Evolutionary conservation across 352 stramenopile genomes (phyloP).

Genomic region (Pythium rhizo-oryzae): DNA sequence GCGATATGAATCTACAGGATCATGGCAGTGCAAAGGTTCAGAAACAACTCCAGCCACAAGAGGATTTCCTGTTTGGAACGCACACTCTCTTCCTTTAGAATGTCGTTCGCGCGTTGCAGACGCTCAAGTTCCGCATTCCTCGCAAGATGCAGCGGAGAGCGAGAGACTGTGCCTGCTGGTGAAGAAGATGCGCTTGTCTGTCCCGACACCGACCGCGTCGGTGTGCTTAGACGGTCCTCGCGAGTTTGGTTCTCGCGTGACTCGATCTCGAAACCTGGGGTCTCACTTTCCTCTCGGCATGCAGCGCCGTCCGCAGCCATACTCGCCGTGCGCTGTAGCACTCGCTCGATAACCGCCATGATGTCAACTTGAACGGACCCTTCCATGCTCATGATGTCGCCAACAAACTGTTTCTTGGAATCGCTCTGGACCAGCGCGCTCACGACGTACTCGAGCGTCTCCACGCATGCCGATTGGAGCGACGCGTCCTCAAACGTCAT

Average conservation of each 20-base stretch:
- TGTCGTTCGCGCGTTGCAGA: conserved; percentile 48
- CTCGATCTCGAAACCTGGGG: not conserved
- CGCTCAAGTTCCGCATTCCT: conserved; percentile 53
- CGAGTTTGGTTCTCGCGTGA: conserved; percentile 1
- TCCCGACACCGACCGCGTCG: not conserved
- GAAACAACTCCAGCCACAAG: not conserved
- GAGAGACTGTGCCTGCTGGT: not conserved
- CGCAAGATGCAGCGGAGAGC: conserved; percentile 47
- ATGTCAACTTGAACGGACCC: conserved; percentile 61
- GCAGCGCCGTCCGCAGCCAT: not conserved
- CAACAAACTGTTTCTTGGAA: conserved; percentile 53
- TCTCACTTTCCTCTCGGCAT: conserved; percentile 1
- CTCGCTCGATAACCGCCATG: conserved; percentile 66
- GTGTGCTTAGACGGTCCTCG: not conserved
- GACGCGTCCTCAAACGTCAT: conserved; percentile 19
- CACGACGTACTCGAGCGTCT: conserved; percentile 50
- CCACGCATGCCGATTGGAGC: conserved; percentile 13
- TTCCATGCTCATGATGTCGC: conserved; percentile 67
- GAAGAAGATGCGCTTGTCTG: conserved; percentile 2
- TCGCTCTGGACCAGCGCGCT: conserved; percentile 62
- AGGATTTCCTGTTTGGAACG: conserved; percentile 16
- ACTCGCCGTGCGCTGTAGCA: conserved; percentile 34
- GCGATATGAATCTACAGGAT: conserved; percentile 41
- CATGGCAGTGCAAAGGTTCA: not conserved
- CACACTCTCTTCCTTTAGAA: conserved; percentile 74